Evolutionary conservation across 169 alveolate species (phyloP).

Genomic region (Miamiensis avidus): DNA sequence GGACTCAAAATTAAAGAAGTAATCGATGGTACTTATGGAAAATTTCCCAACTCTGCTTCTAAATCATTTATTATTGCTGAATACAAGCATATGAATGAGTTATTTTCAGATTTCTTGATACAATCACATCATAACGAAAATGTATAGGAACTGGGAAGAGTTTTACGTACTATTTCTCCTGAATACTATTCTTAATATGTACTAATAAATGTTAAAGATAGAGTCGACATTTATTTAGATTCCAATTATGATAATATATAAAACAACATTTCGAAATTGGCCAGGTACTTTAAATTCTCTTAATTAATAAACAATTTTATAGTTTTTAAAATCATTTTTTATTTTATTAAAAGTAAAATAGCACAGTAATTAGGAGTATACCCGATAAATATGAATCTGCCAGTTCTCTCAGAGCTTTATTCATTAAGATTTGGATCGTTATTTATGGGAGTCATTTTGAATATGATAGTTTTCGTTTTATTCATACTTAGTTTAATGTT

Average conservation of each 20-base stretch:
- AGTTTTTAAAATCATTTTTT: too few species aligned
- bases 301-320: too few species aligned
- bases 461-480: slow-evolving; percentile 69
- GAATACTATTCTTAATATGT: slow-evolving; percentile 24
- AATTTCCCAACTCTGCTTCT: slow-evolving; percentile 57
- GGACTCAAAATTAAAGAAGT: slow-evolving; percentile 45
- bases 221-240: slow-evolving; percentile 66
- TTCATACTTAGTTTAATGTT: slow-evolving; percentile 75
- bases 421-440: slow-evolving; percentile 58
- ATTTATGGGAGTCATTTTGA: slow-evolving; percentile 75
- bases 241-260: slow-evolving; percentile 71
- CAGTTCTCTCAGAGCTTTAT: slow-evolving; percentile 62
- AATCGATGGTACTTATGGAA: slow-evolving; percentile 65
- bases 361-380: slow-evolving; percentile 72
- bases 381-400: slow-evolving; percentile 66
- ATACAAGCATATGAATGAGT: slow-evolving; percentile 39
- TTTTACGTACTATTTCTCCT: slow-evolving; percentile 5
- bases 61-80: slow-evolving; percentile 59
- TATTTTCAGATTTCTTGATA: neutral
- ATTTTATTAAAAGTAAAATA: too few species aligned
- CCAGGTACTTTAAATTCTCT: slow-evolving; percentile 9
- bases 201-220: slow-evolving; percentile 41
- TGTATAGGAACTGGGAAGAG: neutral
- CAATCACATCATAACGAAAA: neutral
- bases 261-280: slow-evolving; percentile 56